Conservation (phyloP, 1,139 yeast genomes). For the Candida neerlandica region DNA sequence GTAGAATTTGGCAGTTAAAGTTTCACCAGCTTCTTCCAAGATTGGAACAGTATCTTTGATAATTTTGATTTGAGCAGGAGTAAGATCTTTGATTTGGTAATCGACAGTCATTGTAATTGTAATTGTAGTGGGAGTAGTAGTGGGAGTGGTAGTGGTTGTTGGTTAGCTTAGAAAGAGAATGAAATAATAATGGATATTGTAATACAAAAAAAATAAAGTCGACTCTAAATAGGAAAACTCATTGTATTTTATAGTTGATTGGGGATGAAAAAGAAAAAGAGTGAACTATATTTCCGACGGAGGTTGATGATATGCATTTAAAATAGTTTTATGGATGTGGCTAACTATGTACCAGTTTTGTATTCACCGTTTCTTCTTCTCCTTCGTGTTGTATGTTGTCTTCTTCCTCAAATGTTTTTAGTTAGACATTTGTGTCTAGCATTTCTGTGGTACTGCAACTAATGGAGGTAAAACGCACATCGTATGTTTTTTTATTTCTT, state of each 20-base stretch:
- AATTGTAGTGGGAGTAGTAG: neutral
- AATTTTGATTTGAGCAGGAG: conserved; percentile 35
- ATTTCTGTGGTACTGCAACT: no score
- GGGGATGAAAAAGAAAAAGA: neutral
- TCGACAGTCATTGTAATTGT: conserved; percentile 10
- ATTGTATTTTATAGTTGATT: neutral
- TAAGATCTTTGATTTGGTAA: conserved; percentile 23
- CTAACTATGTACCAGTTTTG: no score
- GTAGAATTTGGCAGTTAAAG: conserved; percentile 58
- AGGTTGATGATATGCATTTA: neutral
- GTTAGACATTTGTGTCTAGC: no score
- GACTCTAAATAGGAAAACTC: no score
- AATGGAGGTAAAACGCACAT: neutral
- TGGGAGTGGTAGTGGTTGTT: no score
- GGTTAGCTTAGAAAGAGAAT: neutral
- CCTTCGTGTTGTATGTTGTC: no score
- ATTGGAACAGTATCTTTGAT: conserved; percentile 62
- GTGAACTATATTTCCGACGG: neutral
- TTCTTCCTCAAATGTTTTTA: no score
- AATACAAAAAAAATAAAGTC: neutral
- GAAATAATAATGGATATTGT: neutral
- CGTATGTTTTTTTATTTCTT: neutral
- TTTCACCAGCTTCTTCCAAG: conserved; percentile 57
- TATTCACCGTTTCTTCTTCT: no score
- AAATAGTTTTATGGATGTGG: no score